Evolutionary conservation across 1,139 yeast species (phyloP), one percentile per base, ranked within the genome.

Genomic region (Scheffersomyces cryptocercus): DNA sequence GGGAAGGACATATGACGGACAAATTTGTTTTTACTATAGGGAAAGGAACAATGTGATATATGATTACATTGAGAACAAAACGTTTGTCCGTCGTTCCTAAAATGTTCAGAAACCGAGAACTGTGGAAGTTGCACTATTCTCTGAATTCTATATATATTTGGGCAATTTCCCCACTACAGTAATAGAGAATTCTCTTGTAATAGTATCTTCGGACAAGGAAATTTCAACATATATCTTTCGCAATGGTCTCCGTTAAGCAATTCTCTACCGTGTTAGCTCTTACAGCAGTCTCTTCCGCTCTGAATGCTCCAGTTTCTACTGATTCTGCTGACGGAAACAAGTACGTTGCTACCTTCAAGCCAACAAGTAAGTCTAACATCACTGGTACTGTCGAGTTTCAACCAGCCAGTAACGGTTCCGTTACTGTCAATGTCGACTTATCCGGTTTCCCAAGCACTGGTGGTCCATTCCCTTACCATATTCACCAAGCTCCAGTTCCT

Each of bases 391-490:
- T 73, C 32, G 48, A 50, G 26, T 72, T 73, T 48, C 51, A 57
- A 29, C 58, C 73, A 16, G 56, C 62, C 29, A 36, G 50, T 28
- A 64, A 68, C 51, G 76, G 76, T 15, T 53, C 67, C 7, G 70
- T 72, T 24, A 45, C 51, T 37, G 67, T 72, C 16, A 45, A 48
- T 14, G 71, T 72, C 31, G 63, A 70, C 41, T 48, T 72, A 29
- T 37, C 50, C 5, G 65, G 62, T 28, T 67, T 73, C 52, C 78
- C 78, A 13, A 31, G 53, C 4, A 33, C 51, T 5, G 73, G 73
- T 28, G 76, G 76, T 29, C 75, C 76, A 36, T 73, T 71, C 62
- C 55, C 64, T 41, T 73, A 72, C 62, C 77, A 72, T 50, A 61
- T 73, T 38, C 77, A 73, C 53, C 61, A 61, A 43, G 47, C 47